Conservation (phyloP, 768 basidiomycete genomes). For the Rhodotorula sphaerocarpa region DNA sequence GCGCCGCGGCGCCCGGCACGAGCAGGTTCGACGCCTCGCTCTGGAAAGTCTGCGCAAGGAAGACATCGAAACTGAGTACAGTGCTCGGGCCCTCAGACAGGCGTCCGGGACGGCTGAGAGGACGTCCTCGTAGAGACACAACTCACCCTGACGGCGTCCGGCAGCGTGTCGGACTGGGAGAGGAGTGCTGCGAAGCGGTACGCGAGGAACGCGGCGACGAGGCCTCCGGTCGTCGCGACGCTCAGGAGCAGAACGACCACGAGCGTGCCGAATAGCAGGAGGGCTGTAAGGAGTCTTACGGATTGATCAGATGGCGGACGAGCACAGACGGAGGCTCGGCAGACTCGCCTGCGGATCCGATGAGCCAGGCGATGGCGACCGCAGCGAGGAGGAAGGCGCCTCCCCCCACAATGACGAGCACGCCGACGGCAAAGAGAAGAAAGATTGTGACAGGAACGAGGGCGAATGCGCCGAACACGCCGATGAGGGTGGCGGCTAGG, state of each 20-base stretch:
- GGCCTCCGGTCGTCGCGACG: slow-evolving; percentile 1
- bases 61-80: too few relatives aligned
- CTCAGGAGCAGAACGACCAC: slow-evolving; percentile 9
- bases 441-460: slow-evolving; percentile 16
- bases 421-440: slow-evolving; percentile 9
- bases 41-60: slow-evolving; percentile 7
- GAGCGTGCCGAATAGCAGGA: slow-evolving; percentile 13
- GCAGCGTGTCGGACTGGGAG: slow-evolving; percentile 9
- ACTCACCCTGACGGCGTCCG: slow-evolving; percentile 13
- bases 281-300: neutral
- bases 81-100: too few relatives aligned
- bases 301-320: neutral
- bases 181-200: slow-evolving; percentile 13
- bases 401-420: slow-evolving; percentile 18
- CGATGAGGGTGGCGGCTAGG: slow-evolving; percentile 11
- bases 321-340: neutral
- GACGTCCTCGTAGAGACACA: too few relatives aligned
- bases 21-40: slow-evolving; percentile 1
- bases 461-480: slow-evolving; percentile 9
- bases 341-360: slow-evolving; percentile 22
- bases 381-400: slow-evolving; percentile 7
- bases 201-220: slow-evolving; percentile 10
- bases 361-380: slow-evolving; percentile 5
- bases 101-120: too few relatives aligned
- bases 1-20: neutral